A percentile compares a stretch with the other conserved stretches of the same genome.
These are phyloP conservation scores for Dimargaris verticillata DNA, from an alignment of 192 early-diverging fungal species.

Conservation along the genomic window DNA sequence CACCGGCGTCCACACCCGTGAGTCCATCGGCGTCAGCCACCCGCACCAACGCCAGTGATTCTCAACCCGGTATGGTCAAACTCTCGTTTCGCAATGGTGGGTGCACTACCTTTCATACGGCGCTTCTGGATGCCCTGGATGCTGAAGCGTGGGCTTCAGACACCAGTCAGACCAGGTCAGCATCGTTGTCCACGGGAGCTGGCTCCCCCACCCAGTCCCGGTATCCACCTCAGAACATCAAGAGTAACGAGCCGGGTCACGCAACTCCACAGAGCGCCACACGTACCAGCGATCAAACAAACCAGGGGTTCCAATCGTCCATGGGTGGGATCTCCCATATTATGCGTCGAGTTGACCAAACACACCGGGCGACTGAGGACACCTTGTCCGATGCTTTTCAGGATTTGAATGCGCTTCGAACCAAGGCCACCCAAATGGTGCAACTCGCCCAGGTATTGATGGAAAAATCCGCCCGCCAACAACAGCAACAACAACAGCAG, in stretches of 20 bases:
- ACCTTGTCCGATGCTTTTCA: conserved; percentile 67
- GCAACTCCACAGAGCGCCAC: no score
- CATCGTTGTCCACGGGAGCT: neutral
- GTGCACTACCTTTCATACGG: conserved; percentile 2
- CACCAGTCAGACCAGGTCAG: no score
- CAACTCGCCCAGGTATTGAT: conserved; percentile 27
- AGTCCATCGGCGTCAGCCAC: neutral
- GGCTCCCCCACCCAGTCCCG: neutral
- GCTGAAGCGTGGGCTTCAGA: neutral
- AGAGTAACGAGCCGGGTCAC: no score
- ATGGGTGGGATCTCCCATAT: conserved; percentile 25
- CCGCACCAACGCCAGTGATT: no score
- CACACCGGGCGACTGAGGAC: conserved; percentile 43
- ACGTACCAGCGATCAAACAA: no score
- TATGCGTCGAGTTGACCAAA: conserved; percentile 37
- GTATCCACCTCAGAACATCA: no score
- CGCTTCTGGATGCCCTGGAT: neutral
- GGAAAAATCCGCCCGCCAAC: conserved; percentile 13
- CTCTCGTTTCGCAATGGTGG: conserved; percentile 8
- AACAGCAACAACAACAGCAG: no score
- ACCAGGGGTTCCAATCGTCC: neutral
- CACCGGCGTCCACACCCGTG: neutral
- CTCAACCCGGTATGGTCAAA: neutral
- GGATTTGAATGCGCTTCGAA: conserved; percentile 76
- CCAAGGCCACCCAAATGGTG: conserved; percentile 81